Conservation (phyloP, 1,139 yeast species). For the Diutina pseudorugosa region DNA sequence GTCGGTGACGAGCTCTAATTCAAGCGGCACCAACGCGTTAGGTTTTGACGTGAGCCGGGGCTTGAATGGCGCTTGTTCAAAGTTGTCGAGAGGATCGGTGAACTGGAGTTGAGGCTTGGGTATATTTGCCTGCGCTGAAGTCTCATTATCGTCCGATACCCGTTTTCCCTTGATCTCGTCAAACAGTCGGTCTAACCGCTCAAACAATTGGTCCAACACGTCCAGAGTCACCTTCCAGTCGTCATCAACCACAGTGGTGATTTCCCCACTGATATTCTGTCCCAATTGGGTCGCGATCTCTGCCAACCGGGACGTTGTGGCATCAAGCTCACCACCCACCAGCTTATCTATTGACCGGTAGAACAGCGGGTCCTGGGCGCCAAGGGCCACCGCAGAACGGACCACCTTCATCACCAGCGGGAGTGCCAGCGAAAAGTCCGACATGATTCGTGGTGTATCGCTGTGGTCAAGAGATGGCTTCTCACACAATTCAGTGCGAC, state of each 20-base stretch:
- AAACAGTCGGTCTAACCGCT: neutral
- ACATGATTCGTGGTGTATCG: neutral
- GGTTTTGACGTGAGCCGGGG: conserved; percentile 70
- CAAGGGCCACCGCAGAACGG: conserved; percentile 59
- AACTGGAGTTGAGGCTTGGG: conserved; percentile 69
- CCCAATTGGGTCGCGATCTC: neutral
- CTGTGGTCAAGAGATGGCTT: neutral
- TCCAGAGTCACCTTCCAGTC: neutral
- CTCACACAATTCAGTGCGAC: neutral
- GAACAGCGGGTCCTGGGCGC: conserved; percentile 73
- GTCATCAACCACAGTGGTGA: neutral
- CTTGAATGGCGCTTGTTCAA: conserved; percentile 58
- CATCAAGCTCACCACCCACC: neutral
- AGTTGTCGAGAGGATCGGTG: conserved; percentile 48
- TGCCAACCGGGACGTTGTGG: neutral
- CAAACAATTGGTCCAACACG: conserved; percentile 1
- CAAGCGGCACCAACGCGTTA: conserved; percentile 41
- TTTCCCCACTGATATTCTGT: neutral
- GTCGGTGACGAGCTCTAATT: conserved; percentile 26
- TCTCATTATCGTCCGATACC: neutral
- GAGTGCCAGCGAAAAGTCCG: neutral
- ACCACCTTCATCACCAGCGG: conserved; percentile 16
- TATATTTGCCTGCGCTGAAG: neutral
- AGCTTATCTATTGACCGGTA: conserved; percentile 51
- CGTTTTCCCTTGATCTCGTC: neutral